Conservation (phyloP, 345 rosid genomes). For the Luvunga scandens region DNA sequence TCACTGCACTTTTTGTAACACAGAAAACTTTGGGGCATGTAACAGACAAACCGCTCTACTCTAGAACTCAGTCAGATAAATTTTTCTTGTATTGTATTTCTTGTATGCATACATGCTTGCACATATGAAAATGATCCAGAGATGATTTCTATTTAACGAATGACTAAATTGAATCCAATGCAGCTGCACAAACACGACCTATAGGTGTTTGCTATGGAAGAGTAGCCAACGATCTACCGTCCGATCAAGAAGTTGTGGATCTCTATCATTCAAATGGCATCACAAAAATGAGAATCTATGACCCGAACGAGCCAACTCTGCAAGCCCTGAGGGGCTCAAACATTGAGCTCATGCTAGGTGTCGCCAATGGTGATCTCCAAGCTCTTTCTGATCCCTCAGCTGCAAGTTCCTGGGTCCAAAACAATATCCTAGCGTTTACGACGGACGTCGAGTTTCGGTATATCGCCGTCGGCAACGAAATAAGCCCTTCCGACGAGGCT, state of each 20-base stretch:
- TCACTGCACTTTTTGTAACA: too few relatives aligned
- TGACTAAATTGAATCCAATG: background rate
- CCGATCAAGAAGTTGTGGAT: slow-evolving; percentile 25
- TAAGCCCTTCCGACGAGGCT: slow-evolving; percentile 17
- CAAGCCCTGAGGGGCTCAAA: slow-evolving; percentile 39
- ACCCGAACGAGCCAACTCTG: slow-evolving; percentile 37
- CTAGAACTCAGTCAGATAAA: too few relatives aligned
- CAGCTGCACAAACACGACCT: slow-evolving; percentile 12
- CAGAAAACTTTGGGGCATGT: too few relatives aligned
- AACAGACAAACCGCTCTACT: too few relatives aligned
- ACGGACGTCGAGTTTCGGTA: slow-evolving; percentile 40
- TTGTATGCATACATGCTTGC: too few relatives aligned
- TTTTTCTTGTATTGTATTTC: too few relatives aligned
- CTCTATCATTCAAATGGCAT: slow-evolving; percentile 32
- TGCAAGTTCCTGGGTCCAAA: slow-evolving; percentile 35
- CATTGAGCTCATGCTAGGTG: slow-evolving; percentile 34
- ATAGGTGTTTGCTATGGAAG: slow-evolving; percentile 45
- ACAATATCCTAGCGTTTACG: slow-evolving; percentile 25
- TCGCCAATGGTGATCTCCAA: slow-evolving; percentile 31
- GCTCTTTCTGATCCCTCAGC: slow-evolving; percentile 23
- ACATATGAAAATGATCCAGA: too few relatives aligned
- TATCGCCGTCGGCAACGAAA: slow-evolving; percentile 54
- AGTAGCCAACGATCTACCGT: slow-evolving; percentile 37
- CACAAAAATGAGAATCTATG: slow-evolving; percentile 35
- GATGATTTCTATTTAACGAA: background rate